Evolutionary conservation across 2,329 filamentous ascomycete genomes (phyloP).

Genomic region (Nectriaceae sp.): DNA sequence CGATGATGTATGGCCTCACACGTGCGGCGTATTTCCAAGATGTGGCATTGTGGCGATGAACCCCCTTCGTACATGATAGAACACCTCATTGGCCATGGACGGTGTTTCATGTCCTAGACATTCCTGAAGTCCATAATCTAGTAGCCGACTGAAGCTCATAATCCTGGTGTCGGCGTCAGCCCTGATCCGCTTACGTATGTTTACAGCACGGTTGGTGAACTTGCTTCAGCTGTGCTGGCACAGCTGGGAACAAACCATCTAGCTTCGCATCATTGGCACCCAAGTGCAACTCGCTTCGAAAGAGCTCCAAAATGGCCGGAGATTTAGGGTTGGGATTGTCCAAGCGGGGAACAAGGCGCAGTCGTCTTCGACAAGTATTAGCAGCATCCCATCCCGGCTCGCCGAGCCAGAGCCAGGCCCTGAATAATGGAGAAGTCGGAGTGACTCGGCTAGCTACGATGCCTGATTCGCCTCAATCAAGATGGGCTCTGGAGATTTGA

Average conservation of each 20-base stretch:
- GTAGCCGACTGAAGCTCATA: too few species aligned
- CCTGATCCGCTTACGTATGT: too few species aligned
- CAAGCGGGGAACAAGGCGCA: slow-evolving; percentile 60
- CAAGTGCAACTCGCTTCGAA: too few species aligned
- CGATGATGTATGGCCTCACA: slow-evolving; percentile 59
- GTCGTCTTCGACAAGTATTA: slow-evolving; percentile 65
- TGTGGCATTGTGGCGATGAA: slow-evolving; percentile 62
- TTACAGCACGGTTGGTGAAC: too few species aligned
- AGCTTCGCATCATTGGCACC: too few species aligned
- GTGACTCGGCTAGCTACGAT: slow-evolving; percentile 63
- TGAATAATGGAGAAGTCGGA: slow-evolving; percentile 67
- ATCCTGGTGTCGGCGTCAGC: too few species aligned
- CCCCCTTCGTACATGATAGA: slow-evolving; percentile 61
- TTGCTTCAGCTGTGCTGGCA: too few species aligned
- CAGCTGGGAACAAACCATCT: too few species aligned
- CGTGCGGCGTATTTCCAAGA: slow-evolving; percentile 50
- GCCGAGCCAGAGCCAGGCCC: slow-evolving; percentile 53
- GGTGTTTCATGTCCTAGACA: slow-evolving; percentile 54
- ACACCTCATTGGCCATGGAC: slow-evolving; percentile 55
- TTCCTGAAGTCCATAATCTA: slow-evolving; percentile 48
- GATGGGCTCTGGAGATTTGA: slow-evolving; percentile 51
- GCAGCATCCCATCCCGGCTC: slow-evolving; percentile 59
- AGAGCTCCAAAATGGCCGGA: too few species aligned
- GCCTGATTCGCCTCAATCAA: slow-evolving; percentile 58
- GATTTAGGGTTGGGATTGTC: too few species aligned